Percentiles rank a stretch among this genome's conserved stretches.
Conservation (phyloP, 371 early-diverging fungal genomes). For the Mortierella sp. region DNA sequence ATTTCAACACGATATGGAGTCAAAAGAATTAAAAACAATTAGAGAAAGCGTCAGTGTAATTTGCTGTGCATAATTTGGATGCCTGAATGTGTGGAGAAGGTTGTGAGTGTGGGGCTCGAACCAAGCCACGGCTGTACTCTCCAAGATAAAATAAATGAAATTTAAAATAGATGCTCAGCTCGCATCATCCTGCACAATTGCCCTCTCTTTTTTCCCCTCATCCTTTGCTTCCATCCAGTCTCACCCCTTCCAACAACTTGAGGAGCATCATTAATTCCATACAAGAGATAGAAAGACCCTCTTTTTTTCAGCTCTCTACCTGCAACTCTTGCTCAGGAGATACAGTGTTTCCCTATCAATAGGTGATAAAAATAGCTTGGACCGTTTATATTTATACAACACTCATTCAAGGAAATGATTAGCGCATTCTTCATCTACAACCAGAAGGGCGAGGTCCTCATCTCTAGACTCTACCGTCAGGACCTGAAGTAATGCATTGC, state of each 20-base stretch:
- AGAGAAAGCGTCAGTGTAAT: background rate
- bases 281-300: too few species aligned
- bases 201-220: background rate
- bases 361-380: too few species aligned
- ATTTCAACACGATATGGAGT: too few species aligned
- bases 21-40: background rate
- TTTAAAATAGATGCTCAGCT: background rate
- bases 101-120: background rate
- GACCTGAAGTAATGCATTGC: conserved; percentile 85
- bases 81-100: background rate
- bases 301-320: too few species aligned
- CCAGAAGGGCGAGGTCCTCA: conserved; percentile 98
- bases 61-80: background rate
- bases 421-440: conserved; percentile 95
- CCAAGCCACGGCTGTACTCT: background rate
- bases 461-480: conserved; percentile 93
- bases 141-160: background rate
- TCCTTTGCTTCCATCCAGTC: background rate
- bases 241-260: too few species aligned
- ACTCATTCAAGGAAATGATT: conserved; percentile 67
- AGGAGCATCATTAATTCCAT: too few species aligned
- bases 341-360: too few species aligned
- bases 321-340: too few species aligned
- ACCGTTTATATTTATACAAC: too few species aligned
- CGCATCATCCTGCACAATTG: conserved; percentile 3